phyloP scores from a whole-genome alignment of 495 filamentous ascomycete genomes.

The Hyaloscypha bicolor region DNA sequence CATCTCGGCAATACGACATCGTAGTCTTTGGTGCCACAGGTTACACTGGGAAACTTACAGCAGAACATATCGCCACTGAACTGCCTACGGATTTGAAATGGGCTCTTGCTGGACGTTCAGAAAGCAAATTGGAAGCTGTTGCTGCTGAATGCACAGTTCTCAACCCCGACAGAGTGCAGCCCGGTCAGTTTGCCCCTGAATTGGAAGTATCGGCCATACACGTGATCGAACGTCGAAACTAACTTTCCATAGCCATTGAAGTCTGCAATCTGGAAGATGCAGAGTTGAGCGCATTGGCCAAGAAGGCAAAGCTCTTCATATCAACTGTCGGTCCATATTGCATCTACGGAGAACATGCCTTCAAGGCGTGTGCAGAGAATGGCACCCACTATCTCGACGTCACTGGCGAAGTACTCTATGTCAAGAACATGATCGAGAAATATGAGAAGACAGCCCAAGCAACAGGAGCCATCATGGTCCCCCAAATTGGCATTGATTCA shows the following conservation, averaged over 20 bases:
- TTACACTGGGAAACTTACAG: conserved; percentile 81
- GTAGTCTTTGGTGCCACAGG: conserved; percentile 84
- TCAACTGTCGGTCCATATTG: conserved; percentile 86
- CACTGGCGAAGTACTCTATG: conserved; percentile 86
- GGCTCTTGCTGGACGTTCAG: conserved; percentile 85
- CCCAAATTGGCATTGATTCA: conserved; percentile 83
- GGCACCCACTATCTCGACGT: conserved; percentile 93
- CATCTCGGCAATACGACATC: conserved; percentile 72
- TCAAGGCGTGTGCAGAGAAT: conserved; percentile 84
- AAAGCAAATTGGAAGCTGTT: conserved; percentile 68
- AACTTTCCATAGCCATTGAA: conserved; percentile 54
- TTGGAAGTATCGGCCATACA: neutral
- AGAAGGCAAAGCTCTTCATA: conserved; percentile 77
- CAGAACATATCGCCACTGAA: conserved; percentile 72
- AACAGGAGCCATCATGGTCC: conserved; percentile 83
- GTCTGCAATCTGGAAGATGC: conserved; percentile 62
- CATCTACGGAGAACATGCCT: conserved; percentile 74
- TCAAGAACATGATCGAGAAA: conserved; percentile 75
- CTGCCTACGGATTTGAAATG: conserved; percentile 83
- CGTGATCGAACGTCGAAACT: conserved; percentile 9
- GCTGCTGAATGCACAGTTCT: conserved; percentile 64
- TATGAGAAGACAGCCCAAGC: conserved; percentile 74
- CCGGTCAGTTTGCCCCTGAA: conserved; percentile 48
- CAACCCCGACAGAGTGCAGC: conserved; percentile 70
- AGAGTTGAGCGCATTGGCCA: conserved; percentile 66